Conservation (phyloP, 2,329 filamentous ascomycete species). For the Ambrosiella beaveri region DNA sequence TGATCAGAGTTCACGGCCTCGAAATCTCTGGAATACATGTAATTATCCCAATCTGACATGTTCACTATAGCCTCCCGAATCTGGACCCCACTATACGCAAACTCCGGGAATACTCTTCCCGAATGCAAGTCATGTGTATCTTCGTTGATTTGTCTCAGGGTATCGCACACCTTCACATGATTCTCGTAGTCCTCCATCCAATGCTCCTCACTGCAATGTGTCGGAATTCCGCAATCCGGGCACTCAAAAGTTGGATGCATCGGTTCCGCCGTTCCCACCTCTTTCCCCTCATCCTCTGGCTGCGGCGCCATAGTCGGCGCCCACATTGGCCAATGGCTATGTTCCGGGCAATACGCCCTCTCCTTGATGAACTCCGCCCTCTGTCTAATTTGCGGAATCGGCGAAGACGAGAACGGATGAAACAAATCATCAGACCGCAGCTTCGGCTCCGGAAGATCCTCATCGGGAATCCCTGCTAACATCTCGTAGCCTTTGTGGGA, state of each 20-base stretch:
- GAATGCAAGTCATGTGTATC: constrained; percentile 91
- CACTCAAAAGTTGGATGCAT: constrained; percentile 86
- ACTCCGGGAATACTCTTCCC: constrained; percentile 83
- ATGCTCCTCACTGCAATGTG: constrained; percentile 86
- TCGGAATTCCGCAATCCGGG: constrained; percentile 83
- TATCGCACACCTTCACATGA: constrained; percentile 84
- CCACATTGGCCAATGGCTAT: constrained; percentile 63
- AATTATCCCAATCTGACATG: constrained; percentile 98
- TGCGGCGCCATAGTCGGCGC: constrained; percentile 47
- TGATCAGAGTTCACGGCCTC: constrained; percentile 81
- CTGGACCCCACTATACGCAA: constrained; percentile 75
- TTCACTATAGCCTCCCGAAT: constrained; percentile 88
- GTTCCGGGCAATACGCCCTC: constrained; percentile 86
- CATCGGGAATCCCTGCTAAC: constrained; percentile 14
- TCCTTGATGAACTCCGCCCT: constrained; percentile 83
- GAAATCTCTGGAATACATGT: constrained; percentile 83
- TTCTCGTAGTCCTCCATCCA: constrained; percentile 93
- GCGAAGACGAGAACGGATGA: constrained; percentile 78
- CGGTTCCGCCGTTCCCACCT: constrained; percentile 35
- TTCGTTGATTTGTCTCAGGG: constrained; percentile 83
- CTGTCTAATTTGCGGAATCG: constrained; percentile 70
- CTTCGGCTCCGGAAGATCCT: constrained; percentile 17
- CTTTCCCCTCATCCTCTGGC: constrained; percentile 42
- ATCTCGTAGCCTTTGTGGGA: constrained; percentile 5
- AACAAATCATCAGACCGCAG: constrained; percentile 71